phyloP scores from a whole-genome alignment of 2,329 filamentous ascomycete species.

The Aquanectria penicillioides region DNA sequence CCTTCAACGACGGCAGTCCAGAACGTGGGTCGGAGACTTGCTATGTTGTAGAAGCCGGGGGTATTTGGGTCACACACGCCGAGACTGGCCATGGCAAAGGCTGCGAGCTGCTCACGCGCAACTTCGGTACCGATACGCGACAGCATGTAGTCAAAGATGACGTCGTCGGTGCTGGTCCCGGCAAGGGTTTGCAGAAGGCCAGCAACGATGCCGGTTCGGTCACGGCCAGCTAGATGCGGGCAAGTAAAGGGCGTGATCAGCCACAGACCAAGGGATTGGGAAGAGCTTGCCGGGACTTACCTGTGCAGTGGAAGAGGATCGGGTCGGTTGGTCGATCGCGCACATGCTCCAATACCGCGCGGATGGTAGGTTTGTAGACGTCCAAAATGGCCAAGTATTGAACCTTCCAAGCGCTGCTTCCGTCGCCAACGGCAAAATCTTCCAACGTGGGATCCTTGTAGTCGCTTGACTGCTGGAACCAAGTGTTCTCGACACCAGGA shows the following conservation, averaged over 20 bases:
- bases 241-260: not conserved
- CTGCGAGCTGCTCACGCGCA: constrained; percentile 58
- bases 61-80: constrained; percentile 49
- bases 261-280: no score
- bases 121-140: constrained; percentile 64
- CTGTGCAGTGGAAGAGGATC: constrained; percentile 65
- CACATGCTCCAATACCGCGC: constrained; percentile 58
- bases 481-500: constrained; percentile 57
- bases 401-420: constrained; percentile 54
- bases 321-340: constrained; percentile 56
- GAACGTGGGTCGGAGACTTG: constrained; percentile 53
- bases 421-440: constrained; percentile 56
- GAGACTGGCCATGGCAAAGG: constrained; percentile 52
- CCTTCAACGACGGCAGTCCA: constrained; percentile 59
- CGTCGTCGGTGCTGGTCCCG: constrained; percentile 53
- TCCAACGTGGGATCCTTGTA: constrained; percentile 50
- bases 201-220: constrained; percentile 63
- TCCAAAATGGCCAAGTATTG: constrained; percentile 60
- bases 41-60: constrained; percentile 61
- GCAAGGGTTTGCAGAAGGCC: constrained; percentile 62
- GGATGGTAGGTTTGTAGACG: constrained; percentile 54
- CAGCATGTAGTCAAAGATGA: constrained; percentile 62
- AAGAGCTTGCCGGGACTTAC: constrained; percentile 45
- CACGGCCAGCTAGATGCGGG: constrained; percentile 58
- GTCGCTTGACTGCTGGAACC: constrained; percentile 48